Conservation (phyloP, 495 filamentous ascomycete species). For the Opeltia flavorubescens region DNA sequence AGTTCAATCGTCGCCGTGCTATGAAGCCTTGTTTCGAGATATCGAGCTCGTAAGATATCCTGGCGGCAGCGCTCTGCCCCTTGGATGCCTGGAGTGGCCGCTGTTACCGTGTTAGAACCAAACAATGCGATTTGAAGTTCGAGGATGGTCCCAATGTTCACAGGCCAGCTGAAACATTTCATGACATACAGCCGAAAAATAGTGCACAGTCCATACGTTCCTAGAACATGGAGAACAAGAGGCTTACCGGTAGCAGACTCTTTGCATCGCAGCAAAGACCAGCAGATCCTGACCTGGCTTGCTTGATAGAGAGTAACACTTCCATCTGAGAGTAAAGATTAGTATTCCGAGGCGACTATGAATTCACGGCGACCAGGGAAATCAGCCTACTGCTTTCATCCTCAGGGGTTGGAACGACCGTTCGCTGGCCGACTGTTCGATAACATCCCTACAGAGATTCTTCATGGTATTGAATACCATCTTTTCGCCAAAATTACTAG, state of each 20-base stretch:
- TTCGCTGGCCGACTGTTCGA: neutral
- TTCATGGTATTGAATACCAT: neutral
- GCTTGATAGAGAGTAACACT: neutral
- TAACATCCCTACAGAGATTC: neutral
- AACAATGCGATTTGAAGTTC: no score
- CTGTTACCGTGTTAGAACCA: no score
- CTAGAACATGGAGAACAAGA: no score
- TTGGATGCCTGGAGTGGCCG: no score
- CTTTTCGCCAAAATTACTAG: neutral
- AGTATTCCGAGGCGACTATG: neutral
- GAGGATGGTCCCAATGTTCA: no score
- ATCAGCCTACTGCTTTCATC: neutral
- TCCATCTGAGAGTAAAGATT: neutral
- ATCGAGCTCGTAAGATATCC: no score
- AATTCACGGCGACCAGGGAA: neutral
- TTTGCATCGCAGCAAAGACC: neutral
- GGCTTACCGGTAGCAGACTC: neutral
- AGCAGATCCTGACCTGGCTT: neutral
- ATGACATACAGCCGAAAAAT: no score
- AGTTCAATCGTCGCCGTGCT: no score
- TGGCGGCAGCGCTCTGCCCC: no score
- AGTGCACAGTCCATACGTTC: no score
- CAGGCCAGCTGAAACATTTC: no score
- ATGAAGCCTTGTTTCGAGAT: no score
- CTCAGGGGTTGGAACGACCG: neutral